These are phyloP conservation scores for Candida chauliodis DNA, from an alignment of 805 yeast genomes.

Conservation along the genomic window DNA sequence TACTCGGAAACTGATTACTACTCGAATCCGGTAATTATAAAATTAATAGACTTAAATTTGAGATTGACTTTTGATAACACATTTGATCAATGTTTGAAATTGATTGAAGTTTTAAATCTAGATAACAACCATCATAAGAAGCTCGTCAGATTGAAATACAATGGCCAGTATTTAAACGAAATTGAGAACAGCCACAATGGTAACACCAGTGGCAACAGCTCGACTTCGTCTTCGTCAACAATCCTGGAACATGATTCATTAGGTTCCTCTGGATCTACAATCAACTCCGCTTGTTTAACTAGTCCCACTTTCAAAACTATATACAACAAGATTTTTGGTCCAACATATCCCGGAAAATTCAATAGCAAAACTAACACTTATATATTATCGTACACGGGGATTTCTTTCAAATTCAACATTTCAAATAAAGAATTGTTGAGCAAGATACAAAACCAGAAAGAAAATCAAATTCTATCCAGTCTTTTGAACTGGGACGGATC, in stretches of 20 bases:
- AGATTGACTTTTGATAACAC: slow-evolving; percentile 26
- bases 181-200: slow-evolving; percentile 5
- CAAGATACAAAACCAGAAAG: slow-evolving; percentile 14
- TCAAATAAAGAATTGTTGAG: slow-evolving; percentile 16
- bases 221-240: slow-evolving; percentile 6
- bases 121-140: slow-evolving; percentile 7
- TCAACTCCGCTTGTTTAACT: slow-evolving; percentile 3
- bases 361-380: slow-evolving; percentile 27
- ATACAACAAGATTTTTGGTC: slow-evolving; percentile 58
- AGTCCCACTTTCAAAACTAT: slow-evolving; percentile 34
- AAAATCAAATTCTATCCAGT: slow-evolving; percentile 22
- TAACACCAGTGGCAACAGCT: too few relatives aligned
- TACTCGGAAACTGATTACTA: slow-evolving; percentile 29
- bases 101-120: slow-evolving; percentile 28
- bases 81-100: slow-evolving; percentile 21
- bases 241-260: slow-evolving; percentile 6
- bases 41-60: slow-evolving; percentile 22
- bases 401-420: slow-evolving; percentile 46
- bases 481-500: slow-evolving; percentile 31
- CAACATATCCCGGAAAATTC: slow-evolving; percentile 54
- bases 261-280: slow-evolving; percentile 6
- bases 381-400: slow-evolving; percentile 53
- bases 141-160: slow-evolving; percentile 23
- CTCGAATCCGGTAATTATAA: slow-evolving; percentile 29
- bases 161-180: slow-evolving; percentile 29